Conservation (phyloP, 306 rosid genomes). For the Ammopiptanthus mongolicus region DNA sequence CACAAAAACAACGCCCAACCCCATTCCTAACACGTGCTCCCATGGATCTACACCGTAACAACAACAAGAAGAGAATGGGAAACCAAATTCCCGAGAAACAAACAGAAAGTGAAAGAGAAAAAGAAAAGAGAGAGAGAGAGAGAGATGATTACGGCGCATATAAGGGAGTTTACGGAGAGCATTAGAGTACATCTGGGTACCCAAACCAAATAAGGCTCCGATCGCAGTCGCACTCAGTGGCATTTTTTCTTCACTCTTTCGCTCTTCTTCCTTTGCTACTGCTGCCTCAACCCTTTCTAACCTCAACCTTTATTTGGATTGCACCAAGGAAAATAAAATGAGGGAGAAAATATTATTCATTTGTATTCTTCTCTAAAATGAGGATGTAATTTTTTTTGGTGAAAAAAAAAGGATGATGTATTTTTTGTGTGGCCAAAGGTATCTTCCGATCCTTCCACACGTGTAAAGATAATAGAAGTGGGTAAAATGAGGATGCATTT, state of each 20-base stretch:
- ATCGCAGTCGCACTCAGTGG: constrained; percentile 64
- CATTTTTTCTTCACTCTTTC: constrained; percentile 39
- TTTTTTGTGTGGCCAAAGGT: no score
- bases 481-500: no score
- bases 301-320: no score
- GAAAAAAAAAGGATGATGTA: no score
- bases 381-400: no score
- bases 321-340: no score
- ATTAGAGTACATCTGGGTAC: constrained; percentile 90
- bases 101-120: neutral
- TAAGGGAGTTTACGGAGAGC: constrained; percentile 98
- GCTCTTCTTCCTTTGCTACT: neutral
- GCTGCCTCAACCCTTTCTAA: no score
- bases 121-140: neutral
- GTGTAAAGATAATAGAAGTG: no score
- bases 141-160: constrained; percentile 70
- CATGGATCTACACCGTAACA: constrained; percentile 64
- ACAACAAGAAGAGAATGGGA: neutral
- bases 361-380: no score
- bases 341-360: no score
- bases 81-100: constrained; percentile 12
- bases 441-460: no score
- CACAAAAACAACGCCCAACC: constrained; percentile 66
- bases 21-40: constrained; percentile 94
- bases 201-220: constrained; percentile 83